Conservation (phyloP, 176 grass and related monocot species). For the Bothriochloa decipiens region DNA sequence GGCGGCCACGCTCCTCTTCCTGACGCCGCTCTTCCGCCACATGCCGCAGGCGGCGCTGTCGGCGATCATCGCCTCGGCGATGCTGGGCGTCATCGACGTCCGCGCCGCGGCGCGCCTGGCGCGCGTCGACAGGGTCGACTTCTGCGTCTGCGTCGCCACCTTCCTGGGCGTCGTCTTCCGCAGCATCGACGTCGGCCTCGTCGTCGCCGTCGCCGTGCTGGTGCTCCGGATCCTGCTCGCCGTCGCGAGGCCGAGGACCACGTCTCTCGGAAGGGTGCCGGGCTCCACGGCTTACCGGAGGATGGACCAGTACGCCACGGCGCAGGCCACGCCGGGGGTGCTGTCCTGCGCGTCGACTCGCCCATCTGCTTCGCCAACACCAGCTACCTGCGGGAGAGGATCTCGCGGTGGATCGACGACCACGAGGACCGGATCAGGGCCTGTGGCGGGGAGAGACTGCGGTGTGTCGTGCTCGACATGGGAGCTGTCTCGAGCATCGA, state of each 20-base stretch:
- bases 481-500: slow-evolving; percentile 78
- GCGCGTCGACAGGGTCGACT: slow-evolving; percentile 61
- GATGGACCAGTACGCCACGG: slow-evolving; percentile 59
- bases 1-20: slow-evolving; percentile 51
- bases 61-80: slow-evolving; percentile 65
- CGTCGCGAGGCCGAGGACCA: slow-evolving; percentile 62
- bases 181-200: slow-evolving; percentile 51
- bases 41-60: slow-evolving; percentile 62
- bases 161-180: slow-evolving; percentile 65
- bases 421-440: slow-evolving; percentile 55
- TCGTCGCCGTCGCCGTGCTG: slow-evolving; percentile 57
- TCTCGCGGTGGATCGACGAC: slow-evolving; percentile 64
- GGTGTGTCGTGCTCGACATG: slow-evolving; percentile 72
- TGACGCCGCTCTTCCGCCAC: slow-evolving; percentile 67
- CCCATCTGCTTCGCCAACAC: slow-evolving; percentile 77
- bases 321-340: slow-evolving; percentile 44
- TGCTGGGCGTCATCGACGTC: slow-evolving; percentile 56
- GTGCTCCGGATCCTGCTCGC: slow-evolving; percentile 60
- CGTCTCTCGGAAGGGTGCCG: slow-evolving; percentile 64
- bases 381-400: slow-evolving; percentile 67
- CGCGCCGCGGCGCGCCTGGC: slow-evolving; percentile 37
- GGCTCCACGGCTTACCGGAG: slow-evolving; percentile 54
- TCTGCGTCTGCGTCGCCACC: slow-evolving; percentile 54
- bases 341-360: slow-evolving; percentile 63
- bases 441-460: slow-evolving; percentile 27